Base-by-base conservation (phyloP, 345 rosid species). In the Ceriops decandra region DNA sequence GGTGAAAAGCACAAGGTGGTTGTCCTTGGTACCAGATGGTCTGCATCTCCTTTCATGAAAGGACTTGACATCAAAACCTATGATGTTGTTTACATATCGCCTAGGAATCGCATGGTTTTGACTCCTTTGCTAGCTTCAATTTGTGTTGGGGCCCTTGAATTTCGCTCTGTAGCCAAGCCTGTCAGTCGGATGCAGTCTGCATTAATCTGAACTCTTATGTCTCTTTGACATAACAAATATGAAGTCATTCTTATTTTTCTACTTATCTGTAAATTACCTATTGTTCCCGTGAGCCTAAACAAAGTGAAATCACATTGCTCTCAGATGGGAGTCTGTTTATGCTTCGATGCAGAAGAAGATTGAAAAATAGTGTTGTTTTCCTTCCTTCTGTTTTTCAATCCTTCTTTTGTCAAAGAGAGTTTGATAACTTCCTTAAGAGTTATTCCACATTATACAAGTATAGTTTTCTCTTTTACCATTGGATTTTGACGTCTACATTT, bases 91-190 rank as follows among this genome's bases (percentile, higher is more conserved):
- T 87, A 92, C 71, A 73, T 89, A n/a, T 85, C 92, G 19, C 92
- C 92, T 1, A 78, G 95, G 78, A 89, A 87, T 69, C 95, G 87
- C 85, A 85, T 85, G 95, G 95, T 85, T 11, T 89, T 87, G 77
- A 89, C 90, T 33, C 91, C 91, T 74, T 77, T 86, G 75, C 91
- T 86, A 31, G 91, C 91, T 72, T 86, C 93, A 32, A 88, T 90
- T 56, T 84, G 88, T 72, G 88, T 87, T 54, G 86, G 91, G 36
- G 90, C 98, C 28, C 87, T 91, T 28, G 99, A 91, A 73, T 91
- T 95, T 61, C 84, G 96, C 57, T 90, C 96, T 2, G 95, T 91
- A 20, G 93, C 90, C 13, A 98, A 92, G 63, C 96, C 98, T 32
- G 87, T 95, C 47, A 82, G 82, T 59, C 82, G 82, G 77, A 92